Base-by-base conservation (phyloP, 805 yeast species). In the Wickerhamomyces rabaulensis region DNA sequence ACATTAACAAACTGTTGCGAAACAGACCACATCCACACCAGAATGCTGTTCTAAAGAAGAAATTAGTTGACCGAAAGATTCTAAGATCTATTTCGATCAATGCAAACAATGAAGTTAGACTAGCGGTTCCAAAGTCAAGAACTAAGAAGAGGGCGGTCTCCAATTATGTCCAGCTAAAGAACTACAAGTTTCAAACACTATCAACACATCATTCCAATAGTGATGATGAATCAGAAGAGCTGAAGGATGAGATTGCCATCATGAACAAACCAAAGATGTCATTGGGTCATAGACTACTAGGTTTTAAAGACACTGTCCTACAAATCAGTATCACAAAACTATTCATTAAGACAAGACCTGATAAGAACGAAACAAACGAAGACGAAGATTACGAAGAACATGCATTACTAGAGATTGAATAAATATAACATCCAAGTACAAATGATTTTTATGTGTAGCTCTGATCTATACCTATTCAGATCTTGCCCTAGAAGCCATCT, bases 61-160 rank as follows among this genome's bases (percentile, higher is more conserved):
- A 60, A 38, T 44, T 58, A 39, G 61, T 60, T 9, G 47, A 39
- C 7, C 49, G 64, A 27, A 56, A 53, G 40, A 60, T 60, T 15
- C 33, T 60, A 2, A 44, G 64, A 41, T 52, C 56, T 4, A 55
- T 45, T 1, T 58, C 62, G 0, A n/a, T 19, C 36, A 42, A 36
- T 13, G 19, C 17, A 16, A 22, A 20, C 27, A 17, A 21, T 31
- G 12, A 25, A 19, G n/a, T 25, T 8, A 8, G n/a, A 39, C 5
- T n/a, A 37, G 26, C 36, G 23, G 16, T 40, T 35, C 19, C 45
- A 44, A 16, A 31, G 9, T 7, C 40, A 26, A 33, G 25, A 22
- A 31, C 16, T n/a, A 41, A 12, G 37, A 41, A 16, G 39, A 53
- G 60, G 31, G 40, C 44, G 4, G 15, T 52, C 0, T 55, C 59